phyloP scores from a whole-genome alignment of 2,329 filamentous ascomycete species.

The Ophiocordyceps australis region DNA sequence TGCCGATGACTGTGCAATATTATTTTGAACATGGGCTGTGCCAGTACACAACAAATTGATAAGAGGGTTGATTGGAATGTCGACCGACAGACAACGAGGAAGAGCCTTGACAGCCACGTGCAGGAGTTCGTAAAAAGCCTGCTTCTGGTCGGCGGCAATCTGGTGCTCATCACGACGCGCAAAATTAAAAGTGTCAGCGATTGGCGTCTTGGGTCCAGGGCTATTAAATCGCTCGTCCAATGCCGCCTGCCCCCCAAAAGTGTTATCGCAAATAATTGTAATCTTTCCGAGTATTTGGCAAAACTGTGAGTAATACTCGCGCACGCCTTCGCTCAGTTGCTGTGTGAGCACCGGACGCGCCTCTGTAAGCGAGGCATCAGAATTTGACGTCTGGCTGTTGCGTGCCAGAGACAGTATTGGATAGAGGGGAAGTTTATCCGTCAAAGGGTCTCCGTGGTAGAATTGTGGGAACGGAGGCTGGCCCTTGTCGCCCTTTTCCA shows the following conservation, averaged over 20 bases:
- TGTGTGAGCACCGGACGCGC: constrained; percentile 41
- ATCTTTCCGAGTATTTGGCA: constrained; percentile 93
- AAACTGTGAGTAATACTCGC: constrained; percentile 77
- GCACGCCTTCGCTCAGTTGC: constrained; percentile 55
- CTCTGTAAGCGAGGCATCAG: constrained; percentile 30
- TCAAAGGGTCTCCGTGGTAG: constrained; percentile 20
- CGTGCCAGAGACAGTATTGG: constrained; percentile 22
- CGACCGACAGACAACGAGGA: constrained; percentile 78
- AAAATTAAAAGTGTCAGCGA: constrained; percentile 88
- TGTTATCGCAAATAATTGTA: constrained; percentile 88
- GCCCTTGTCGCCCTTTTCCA: constrained; percentile 66
- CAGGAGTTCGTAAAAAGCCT: constrained; percentile 87
- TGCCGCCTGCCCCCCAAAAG: constrained; percentile 89
- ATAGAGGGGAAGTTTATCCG: constrained; percentile 28
- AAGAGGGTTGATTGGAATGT: constrained; percentile 82
- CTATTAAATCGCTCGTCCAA: constrained; percentile 88
- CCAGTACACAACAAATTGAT: constrained; percentile 93
- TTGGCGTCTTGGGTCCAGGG: constrained; percentile 80
- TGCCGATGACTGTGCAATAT: constrained; percentile 82
- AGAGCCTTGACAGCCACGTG: constrained; percentile 92
- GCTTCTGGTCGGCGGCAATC: constrained; percentile 62
- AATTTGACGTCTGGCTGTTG: constrained; percentile 8
- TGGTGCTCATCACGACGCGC: constrained; percentile 62
- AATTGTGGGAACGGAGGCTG: constrained; percentile 70
- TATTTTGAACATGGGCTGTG: constrained; percentile 83